A percentile compares a stretch with the other conserved stretches of the same genome.
phyloP scores from a whole-genome alignment of 768 basidiomycete genomes.

The Amanita fuliginea region DNA sequence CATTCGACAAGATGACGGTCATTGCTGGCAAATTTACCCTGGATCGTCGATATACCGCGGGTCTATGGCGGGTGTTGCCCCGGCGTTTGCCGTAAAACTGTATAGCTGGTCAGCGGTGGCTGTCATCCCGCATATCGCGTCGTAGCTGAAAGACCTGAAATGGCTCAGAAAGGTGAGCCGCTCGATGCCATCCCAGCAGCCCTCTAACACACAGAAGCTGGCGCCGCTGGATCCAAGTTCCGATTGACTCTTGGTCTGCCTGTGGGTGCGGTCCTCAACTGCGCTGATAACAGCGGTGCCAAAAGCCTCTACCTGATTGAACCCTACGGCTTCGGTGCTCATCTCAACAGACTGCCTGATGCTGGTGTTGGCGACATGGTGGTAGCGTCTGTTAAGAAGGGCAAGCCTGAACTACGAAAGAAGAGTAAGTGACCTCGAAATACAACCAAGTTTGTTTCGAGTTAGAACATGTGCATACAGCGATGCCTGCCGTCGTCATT shows the following conservation, averaged over 20 bases:
- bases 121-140: conserved; percentile 8
- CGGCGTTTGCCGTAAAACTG: conserved; percentile 18
- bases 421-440: conserved; percentile 68
- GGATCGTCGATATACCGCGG: too few species aligned
- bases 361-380: conserved; percentile 94
- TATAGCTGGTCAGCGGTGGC: conserved; percentile 15
- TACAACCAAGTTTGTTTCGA: conserved; percentile 3
- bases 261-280: conserved; percentile 90
- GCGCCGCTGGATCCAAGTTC: conserved; percentile 91
- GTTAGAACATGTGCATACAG: conserved; percentile 27
- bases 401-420: conserved; percentile 98
- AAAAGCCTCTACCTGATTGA: conserved; percentile 94
- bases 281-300: conserved; percentile 98
- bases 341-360: conserved; percentile 94
- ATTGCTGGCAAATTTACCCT: too few species aligned
- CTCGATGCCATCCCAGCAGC: background rate
- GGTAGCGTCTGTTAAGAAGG: conserved; percentile 97
- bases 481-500: conserved; percentile 94
- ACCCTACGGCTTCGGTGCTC: conserved; percentile 91
- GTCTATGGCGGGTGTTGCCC: too few species aligned
- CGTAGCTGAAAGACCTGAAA: conserved; percentile 2
- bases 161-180: conserved; percentile 7
- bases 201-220: conserved; percentile 26
- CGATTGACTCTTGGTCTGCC: conserved; percentile 91
- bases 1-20: too few species aligned